phyloP scores from a whole-genome alignment of 2,329 filamentous ascomycete species.

The Venturia effusa region DNA sequence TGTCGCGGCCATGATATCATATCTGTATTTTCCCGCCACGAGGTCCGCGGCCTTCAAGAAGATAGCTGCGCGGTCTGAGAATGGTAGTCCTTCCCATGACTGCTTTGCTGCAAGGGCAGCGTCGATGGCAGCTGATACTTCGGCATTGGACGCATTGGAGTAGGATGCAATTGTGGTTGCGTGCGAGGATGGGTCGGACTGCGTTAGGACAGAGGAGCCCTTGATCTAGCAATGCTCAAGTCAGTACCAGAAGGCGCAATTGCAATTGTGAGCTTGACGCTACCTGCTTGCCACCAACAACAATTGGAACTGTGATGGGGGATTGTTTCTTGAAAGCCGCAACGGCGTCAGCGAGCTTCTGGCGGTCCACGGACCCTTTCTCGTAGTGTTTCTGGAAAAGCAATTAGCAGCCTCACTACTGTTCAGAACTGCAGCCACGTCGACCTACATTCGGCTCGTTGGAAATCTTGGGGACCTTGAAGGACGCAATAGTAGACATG shows the following conservation, averaged over 20 bases:
- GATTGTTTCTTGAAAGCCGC: conserved; percentile 56
- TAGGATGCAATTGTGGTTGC: conserved; percentile 67
- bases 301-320: conserved; percentile 68
- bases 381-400: conserved; percentile 67
- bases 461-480: conserved; percentile 74
- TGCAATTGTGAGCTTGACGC: conserved; percentile 16
- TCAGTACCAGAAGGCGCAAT: neutral
- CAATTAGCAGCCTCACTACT: conserved; percentile 2
- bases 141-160: conserved; percentile 64
- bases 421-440: neutral
- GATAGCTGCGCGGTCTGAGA: conserved; percentile 80
- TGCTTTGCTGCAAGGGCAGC: conserved; percentile 77
- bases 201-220: conserved; percentile 53
- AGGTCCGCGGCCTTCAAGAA: conserved; percentile 95
- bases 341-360: conserved; percentile 64
- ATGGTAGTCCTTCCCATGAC: conserved; percentile 76
- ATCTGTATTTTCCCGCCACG: conserved; percentile 83
- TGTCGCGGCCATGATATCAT: conserved; percentile 91
- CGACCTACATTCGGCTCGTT: conserved; percentile 89
- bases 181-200: conserved; percentile 78
- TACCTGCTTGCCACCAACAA: conserved; percentile 75
- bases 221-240: conserved; percentile 43
- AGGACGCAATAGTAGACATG: conserved; percentile 55
- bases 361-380: conserved; percentile 70
- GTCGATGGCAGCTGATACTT: conserved; percentile 72